Evolutionary conservation across 257 asterid genomes (phyloP).

Genomic region (Przewalskia tangutica): DNA sequence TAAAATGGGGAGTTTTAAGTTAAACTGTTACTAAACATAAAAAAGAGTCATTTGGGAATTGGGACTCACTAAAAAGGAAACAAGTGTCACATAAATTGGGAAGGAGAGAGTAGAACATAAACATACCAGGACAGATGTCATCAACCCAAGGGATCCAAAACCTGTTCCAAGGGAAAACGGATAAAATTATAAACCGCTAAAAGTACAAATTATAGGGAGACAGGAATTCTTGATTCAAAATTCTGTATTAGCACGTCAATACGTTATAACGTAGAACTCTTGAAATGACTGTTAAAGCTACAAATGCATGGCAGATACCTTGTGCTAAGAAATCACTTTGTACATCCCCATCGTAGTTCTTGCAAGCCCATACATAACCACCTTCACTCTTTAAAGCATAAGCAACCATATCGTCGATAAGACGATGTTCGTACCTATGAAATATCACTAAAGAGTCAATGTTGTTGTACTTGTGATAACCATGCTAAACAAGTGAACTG

Average conservation of each 20-base stretch:
- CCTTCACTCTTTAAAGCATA: slow-evolving; percentile 98
- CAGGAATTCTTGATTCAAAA: not conserved
- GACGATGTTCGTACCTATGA: slow-evolving; percentile 95
- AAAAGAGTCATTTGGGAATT: too few species aligned
- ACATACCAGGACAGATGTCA: slow-evolving; percentile 97
- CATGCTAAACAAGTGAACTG: not conserved
- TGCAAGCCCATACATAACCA: slow-evolving; percentile 99
- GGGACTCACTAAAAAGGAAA: too few species aligned
- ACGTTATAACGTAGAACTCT: not conserved
- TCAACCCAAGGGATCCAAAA: slow-evolving; percentile 98
- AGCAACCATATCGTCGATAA: slow-evolving; percentile 99
- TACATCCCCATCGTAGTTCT: slow-evolving; percentile 98
- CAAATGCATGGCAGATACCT: slow-evolving; percentile 27
- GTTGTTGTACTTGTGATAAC: not conserved
- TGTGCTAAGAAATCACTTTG: slow-evolving; percentile 99
- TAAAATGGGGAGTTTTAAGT: too few species aligned
- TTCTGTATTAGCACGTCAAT: not conserved
- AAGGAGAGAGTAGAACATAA: not conserved
- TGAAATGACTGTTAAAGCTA: not conserved
- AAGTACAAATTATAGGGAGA: not conserved
- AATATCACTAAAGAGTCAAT: not conserved
- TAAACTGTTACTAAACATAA: too few species aligned
- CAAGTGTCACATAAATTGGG: too few species aligned
- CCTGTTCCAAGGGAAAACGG: slow-evolving; percentile 34
- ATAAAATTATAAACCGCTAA: not conserved